Evolutionary conservation across 2,329 filamentous ascomycete genomes (phyloP), one percentile per base, ranked within the genome.

Genomic region (Colletotrichum melonis): DNA sequence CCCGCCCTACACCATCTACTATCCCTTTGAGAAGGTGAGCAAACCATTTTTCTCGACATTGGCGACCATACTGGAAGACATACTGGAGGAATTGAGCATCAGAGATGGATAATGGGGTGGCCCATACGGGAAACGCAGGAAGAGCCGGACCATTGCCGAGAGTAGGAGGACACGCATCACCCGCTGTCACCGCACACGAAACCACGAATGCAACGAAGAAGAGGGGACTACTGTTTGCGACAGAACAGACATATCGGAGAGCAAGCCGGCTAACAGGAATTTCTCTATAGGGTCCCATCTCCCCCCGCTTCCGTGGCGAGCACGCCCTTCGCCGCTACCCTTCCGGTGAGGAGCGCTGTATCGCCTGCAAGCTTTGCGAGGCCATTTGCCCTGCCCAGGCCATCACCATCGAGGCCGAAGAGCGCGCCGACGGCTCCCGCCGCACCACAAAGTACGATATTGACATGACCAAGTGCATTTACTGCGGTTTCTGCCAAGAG

Each of bases 401-500:
- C 81, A 99, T 99, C 84, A 99, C 97, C 66, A 99, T 99, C 80
- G 97, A 99, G 87, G 97, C 97, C 70, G 97, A 99, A 85, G 97
- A 99, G 89, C 95, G 97, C 82, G 94, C 94, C 81, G 97, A 99
- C 80, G 97, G 97, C 76, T 97, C 94, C 81, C 92, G 97, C 85
- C 92, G 97, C 82, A 99, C 97, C 64, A 98, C 96, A 73, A 92
- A 96, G 82, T 99, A 99, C 87, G 97, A 99, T 84, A 98, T 99
- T 82, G 97, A 99, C 86, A 99, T 99, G 97, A 98, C 97, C 81
- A 99, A 99, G 90, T 99, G 97, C 88, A 99, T 99, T 86, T 99
- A 98, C 91, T 98, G 97, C 84, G 97, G 97, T 64, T 97, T 97
- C 88, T 98, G 97, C 91, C 96, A 98, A 88, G 97, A 99, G 88